A percentile compares a stretch with the other conserved stretches of the same genome.
Evolutionary conservation across 768 basidiomycete genomes (phyloP).

Genomic region (Lactarius hengduanensis): DNA sequence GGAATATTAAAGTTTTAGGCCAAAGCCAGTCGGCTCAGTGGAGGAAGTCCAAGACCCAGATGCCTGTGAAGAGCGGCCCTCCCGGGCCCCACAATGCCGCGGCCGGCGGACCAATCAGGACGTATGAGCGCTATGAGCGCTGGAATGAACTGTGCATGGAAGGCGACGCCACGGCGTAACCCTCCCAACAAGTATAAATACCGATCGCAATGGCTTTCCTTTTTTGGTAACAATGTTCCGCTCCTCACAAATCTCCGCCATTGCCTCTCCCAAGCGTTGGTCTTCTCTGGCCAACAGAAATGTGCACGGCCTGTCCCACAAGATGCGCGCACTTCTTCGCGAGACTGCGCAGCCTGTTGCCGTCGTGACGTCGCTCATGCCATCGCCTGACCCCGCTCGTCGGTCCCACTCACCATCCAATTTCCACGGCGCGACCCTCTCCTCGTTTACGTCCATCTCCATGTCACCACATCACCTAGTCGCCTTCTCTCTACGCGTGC

Average conservation of each 20-base stretch:
- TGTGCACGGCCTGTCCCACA: conserved; percentile 14
- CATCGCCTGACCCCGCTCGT: conserved; percentile 23
- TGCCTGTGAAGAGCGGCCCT: background rate
- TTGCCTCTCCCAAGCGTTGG: conserved; percentile 4
- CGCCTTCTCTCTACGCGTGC: conserved; percentile 85
- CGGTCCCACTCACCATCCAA: conserved; percentile 10
- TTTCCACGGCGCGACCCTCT: conserved; percentile 90
- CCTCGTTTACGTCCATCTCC: conserved; percentile 89
- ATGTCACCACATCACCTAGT: conserved; percentile 87
- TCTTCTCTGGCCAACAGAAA: conserved; percentile 2
- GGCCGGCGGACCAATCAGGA: background rate
- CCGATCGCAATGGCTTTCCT: background rate
- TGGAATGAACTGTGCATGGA: background rate
- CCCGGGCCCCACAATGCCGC: no score
- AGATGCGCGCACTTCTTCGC: conserved; percentile 59
- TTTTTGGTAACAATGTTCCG: background rate
- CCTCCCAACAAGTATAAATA: background rate
- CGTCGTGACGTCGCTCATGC: conserved; percentile 73
- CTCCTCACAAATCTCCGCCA: conserved; percentile 1
- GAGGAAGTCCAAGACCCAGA: background rate
- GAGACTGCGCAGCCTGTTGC: conserved; percentile 84
- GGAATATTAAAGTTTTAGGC: background rate
- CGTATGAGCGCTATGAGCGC: background rate
- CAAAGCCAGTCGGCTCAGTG: background rate
- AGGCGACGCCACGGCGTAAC: background rate